Evolutionary conservation across 202 grass and related monocot species (phyloP).

Genomic region (Eragrostis tef): DNA sequence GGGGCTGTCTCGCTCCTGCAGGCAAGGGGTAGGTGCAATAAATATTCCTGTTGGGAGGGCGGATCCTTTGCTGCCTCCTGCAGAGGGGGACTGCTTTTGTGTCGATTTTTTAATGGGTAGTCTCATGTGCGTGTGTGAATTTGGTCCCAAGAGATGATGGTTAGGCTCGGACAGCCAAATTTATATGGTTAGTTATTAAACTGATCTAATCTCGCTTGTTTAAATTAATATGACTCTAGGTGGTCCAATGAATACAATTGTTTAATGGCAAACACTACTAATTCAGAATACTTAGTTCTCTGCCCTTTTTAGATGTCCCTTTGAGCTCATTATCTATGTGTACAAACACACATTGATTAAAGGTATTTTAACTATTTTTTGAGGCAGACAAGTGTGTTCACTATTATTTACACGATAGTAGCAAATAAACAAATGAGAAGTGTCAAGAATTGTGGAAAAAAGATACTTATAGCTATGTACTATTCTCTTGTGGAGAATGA

Average conservation of each 20-base stretch:
- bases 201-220: not conserved
- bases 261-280: not conserved
- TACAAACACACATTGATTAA: too few relatives aligned
- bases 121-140: not conserved
- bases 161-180: not conserved
- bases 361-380: too few relatives aligned
- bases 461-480: too few relatives aligned
- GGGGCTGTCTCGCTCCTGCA: slow-evolving; percentile 55
- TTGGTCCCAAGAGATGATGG: not conserved
- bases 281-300: too few relatives aligned
- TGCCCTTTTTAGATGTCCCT: too few relatives aligned
- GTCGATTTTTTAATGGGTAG: slow-evolving; percentile 21
- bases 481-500: too few relatives aligned
- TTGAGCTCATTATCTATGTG: too few relatives aligned
- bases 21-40: slow-evolving; percentile 52
- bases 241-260: not conserved
- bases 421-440: too few relatives aligned
- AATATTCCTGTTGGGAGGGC: slow-evolving; percentile 50
- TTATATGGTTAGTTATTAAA: not conserved
- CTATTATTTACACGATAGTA: too few relatives aligned
- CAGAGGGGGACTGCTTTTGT: not conserved
- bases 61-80: slow-evolving; percentile 37
- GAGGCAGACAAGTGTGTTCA: too few relatives aligned
- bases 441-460: too few relatives aligned
- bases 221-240: not conserved